A percentile compares a stretch with the other conserved stretches of the same genome.
These are phyloP conservation scores for Cynara cardunculus DNA, from an alignment of 129 eudicot species.

Conservation along the genomic window DNA sequence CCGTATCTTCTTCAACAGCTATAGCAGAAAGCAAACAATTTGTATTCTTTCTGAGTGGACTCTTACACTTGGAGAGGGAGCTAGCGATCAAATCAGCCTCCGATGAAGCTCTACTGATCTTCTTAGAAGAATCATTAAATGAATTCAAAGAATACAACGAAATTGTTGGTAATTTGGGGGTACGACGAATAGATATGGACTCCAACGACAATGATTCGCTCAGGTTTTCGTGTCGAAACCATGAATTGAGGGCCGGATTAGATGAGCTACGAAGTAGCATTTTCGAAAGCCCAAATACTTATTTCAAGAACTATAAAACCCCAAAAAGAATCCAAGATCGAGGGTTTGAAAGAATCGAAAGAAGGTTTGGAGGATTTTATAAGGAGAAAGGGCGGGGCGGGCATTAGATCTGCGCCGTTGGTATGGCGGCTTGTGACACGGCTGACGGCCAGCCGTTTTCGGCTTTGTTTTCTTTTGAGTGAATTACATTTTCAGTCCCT, in stretches of 20 bases:
- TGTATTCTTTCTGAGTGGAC: background rate
- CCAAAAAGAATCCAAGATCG: background rate
- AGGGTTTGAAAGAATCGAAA: background rate
- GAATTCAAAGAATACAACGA: background rate
- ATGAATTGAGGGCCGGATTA: conserved; percentile 46
- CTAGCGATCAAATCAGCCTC: conserved; percentile 25
- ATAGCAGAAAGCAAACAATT: conserved; percentile 7
- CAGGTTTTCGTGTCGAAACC: conserved; percentile 21
- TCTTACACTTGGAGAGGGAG: background rate
- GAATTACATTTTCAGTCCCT: too few species aligned
- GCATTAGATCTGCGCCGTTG: background rate
- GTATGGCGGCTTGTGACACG: background rate
- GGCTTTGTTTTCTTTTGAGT: background rate
- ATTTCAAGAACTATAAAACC: background rate
- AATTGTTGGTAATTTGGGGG: conserved; percentile 20
- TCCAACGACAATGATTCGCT: conserved; percentile 25
- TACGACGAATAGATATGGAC: conserved; percentile 6
- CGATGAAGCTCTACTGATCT: conserved; percentile 32
- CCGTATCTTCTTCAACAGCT: conserved; percentile 25
- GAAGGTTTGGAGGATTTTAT: conserved; percentile 13
- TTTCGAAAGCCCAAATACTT: background rate
- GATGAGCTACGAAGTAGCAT: conserved; percentile 61
- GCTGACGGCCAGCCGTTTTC: background rate
- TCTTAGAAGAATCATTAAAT: conserved; percentile 8
- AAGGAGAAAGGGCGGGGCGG: background rate